A percentile compares a stretch with the other conserved stretches of the same genome.
phyloP scores from a whole-genome alignment of 1,284 basidiomycete species.

The Puccinia horiana region DNA sequence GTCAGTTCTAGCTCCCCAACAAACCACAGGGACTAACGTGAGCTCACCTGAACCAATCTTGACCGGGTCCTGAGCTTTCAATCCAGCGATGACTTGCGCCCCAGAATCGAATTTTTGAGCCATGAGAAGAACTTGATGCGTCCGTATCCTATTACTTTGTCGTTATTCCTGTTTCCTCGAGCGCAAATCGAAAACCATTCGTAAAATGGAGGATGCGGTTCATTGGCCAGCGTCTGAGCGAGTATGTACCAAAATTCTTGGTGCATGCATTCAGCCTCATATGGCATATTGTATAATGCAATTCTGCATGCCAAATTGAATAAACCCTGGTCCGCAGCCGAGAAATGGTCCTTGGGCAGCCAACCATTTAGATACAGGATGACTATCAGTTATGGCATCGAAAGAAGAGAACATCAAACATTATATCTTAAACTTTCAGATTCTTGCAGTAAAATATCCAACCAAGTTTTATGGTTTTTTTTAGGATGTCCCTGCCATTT shows the following conservation, averaged over 20 bases:
- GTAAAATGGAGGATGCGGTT: not conserved
- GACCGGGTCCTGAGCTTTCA: slow-evolving; percentile 28
- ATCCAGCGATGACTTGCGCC: slow-evolving; percentile 23
- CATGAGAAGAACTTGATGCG: not conserved
- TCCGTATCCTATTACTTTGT: not conserved
- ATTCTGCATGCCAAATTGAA: not conserved
- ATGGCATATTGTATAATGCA: not conserved
- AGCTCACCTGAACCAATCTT: slow-evolving; percentile 42
- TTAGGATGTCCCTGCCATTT: too few species aligned
- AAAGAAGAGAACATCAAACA: too few species aligned
- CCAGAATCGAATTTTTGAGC: slow-evolving; percentile 20
- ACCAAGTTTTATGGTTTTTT: too few species aligned
- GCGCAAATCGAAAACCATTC: not conserved
- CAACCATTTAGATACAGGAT: too few species aligned
- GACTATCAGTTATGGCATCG: too few species aligned
- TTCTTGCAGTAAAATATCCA: too few species aligned
- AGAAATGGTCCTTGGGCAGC: too few species aligned
- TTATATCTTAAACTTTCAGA: too few species aligned
- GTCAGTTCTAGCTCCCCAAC: slow-evolving; percentile 11
- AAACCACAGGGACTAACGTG: not conserved
- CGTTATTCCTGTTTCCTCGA: not conserved
- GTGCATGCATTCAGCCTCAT: slow-evolving; percentile 4
- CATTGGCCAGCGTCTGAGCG: not conserved
- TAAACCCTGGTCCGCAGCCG: too few species aligned
- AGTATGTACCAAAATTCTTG: not conserved